These are phyloP conservation scores for Paracorniculantispora psalliotae DNA, from an alignment of 2,329 filamentous ascomycete species.

Conservation along the genomic window DNA sequence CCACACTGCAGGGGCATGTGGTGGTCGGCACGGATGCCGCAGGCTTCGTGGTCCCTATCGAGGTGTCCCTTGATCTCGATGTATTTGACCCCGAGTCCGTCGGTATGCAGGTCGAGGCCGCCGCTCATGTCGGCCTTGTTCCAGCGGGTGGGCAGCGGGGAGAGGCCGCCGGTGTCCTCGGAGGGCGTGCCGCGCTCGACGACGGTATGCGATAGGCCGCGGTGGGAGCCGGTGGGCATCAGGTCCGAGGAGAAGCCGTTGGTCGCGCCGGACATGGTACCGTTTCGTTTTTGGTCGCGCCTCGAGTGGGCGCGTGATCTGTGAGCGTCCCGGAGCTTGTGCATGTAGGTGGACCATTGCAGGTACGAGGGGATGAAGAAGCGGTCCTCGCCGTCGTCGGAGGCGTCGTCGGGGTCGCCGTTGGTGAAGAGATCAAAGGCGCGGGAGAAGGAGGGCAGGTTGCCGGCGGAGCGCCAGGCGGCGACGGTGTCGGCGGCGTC, in stretches of 20 bases:
- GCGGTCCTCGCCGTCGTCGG: slow-evolving; percentile 28
- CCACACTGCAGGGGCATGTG: slow-evolving; percentile 86
- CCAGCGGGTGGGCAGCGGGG: slow-evolving; percentile 77
- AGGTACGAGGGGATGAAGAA: slow-evolving; percentile 88
- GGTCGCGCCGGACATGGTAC: slow-evolving; percentile 41
- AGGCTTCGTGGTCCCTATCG: slow-evolving; percentile 68
- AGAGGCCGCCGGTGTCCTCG: slow-evolving; percentile 55
- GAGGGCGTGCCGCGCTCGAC: slow-evolving; percentile 65
- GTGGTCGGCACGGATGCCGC: slow-evolving; percentile 74
- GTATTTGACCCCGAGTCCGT: slow-evolving; percentile 68
- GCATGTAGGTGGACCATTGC: slow-evolving; percentile 69
- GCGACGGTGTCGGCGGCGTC: slow-evolving; percentile 19
- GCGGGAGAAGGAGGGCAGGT: slow-evolving; percentile 44
- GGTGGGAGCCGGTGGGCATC: slow-evolving; percentile 50
- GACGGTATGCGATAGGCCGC: slow-evolving; percentile 77
- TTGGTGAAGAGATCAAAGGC: slow-evolving; percentile 48
- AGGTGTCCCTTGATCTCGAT: slow-evolving; percentile 40
- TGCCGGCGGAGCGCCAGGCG: slow-evolving; percentile 21
- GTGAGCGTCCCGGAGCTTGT: slow-evolving; percentile 67
- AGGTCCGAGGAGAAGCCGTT: slow-evolving; percentile 39
- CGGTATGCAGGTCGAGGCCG: slow-evolving; percentile 67
- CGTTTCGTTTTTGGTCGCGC: slow-evolving; percentile 37
- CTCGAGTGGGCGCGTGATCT: slow-evolving; percentile 51
- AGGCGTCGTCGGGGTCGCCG: slow-evolving; percentile 22
- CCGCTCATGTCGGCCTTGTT: slow-evolving; percentile 70